These are phyloP conservation scores for Exophiala sp. DNA, from an alignment of 2,329 filamentous ascomycete species.

Conservation along the genomic window DNA sequence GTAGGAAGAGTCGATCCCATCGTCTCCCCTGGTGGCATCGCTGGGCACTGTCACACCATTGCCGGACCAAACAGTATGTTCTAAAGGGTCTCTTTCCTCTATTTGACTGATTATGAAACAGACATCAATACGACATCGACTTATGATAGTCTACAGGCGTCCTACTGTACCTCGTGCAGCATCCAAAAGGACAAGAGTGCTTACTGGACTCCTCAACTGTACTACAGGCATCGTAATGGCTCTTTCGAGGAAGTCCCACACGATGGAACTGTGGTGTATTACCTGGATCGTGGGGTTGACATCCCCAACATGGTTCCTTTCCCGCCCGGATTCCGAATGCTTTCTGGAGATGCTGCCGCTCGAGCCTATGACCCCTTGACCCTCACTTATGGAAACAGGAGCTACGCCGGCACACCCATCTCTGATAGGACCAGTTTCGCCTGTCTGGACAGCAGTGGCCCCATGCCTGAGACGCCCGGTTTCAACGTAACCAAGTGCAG, in stretches of 20 bases:
- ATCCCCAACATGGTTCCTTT: constrained; percentile 63
- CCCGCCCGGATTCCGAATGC: constrained; percentile 70
- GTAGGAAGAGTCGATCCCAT: constrained; percentile 71
- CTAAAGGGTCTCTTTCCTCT: not conserved
- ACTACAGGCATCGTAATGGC: constrained; percentile 66
- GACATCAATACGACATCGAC: constrained; percentile 55
- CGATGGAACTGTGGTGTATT: constrained; percentile 48
- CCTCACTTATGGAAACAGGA: constrained; percentile 19
- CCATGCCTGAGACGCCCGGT: constrained; percentile 62
- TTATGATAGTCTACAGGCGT: constrained; percentile 52
- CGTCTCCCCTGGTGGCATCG: constrained; percentile 54
- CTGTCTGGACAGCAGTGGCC: constrained; percentile 70
- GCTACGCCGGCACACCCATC: constrained; percentile 51
- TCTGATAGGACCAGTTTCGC: constrained; percentile 74
- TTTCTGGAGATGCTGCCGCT: constrained; percentile 60
- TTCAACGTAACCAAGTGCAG: constrained; percentile 69
- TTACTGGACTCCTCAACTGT: constrained; percentile 76
- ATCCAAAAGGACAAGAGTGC: constrained; percentile 75
- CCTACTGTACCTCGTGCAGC: constrained; percentile 71
- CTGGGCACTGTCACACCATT: constrained; percentile 66
- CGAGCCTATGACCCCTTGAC: constrained; percentile 21
- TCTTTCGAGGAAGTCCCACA: constrained; percentile 28
- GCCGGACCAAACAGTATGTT: constrained; percentile 69
- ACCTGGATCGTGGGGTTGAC: constrained; percentile 24
- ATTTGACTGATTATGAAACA: constrained; percentile 5